phyloP scores from a whole-genome alignment of 176 grass and related monocot genomes.

The Leersia perrieri region DNA sequence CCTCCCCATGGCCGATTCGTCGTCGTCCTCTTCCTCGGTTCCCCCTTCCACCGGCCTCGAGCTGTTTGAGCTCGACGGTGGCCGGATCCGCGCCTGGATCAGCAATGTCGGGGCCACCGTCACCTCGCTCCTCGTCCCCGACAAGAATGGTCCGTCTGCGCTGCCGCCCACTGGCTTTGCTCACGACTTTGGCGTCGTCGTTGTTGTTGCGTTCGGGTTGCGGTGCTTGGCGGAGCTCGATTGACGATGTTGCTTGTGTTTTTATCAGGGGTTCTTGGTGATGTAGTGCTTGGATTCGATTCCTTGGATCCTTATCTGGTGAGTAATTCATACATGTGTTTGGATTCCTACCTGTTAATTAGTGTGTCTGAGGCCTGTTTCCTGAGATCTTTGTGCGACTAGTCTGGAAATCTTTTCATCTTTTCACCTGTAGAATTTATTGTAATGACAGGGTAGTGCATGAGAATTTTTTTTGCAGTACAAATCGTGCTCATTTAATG shows the following conservation, averaged over 20 bases:
- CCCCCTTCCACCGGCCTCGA: slow-evolving; percentile 27
- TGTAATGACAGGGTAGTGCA: not conserved
- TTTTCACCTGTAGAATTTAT: slow-evolving; percentile 1
- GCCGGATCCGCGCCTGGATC: slow-evolving; percentile 56
- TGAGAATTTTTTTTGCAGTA: not conserved
- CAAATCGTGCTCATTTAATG: not conserved
- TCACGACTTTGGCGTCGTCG: too few relatives aligned
- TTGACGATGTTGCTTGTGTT: not conserved
- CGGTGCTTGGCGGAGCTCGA: not conserved
- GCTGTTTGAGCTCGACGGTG: slow-evolving; percentile 68
- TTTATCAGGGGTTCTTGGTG: slow-evolving; percentile 56
- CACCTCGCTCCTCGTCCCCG: slow-evolving; percentile 73
- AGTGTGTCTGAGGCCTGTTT: not conserved
- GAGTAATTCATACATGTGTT: slow-evolving; percentile 5
- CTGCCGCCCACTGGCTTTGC: not conserved
- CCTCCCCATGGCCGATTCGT: not conserved
- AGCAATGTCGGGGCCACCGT: slow-evolving; percentile 78
- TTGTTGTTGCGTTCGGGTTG: not conserved
- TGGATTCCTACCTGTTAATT: not conserved
- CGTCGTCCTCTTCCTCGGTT: not conserved
- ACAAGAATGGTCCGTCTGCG: slow-evolving; percentile 54
- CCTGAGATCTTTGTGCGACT: slow-evolving; percentile 19
- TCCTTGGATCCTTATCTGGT: slow-evolving; percentile 76
- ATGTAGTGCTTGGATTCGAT: slow-evolving; percentile 97
- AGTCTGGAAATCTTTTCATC: slow-evolving; percentile 12